phyloP scores from a whole-genome alignment of 208 protist species.

The Leishmania turanica region DNA sequence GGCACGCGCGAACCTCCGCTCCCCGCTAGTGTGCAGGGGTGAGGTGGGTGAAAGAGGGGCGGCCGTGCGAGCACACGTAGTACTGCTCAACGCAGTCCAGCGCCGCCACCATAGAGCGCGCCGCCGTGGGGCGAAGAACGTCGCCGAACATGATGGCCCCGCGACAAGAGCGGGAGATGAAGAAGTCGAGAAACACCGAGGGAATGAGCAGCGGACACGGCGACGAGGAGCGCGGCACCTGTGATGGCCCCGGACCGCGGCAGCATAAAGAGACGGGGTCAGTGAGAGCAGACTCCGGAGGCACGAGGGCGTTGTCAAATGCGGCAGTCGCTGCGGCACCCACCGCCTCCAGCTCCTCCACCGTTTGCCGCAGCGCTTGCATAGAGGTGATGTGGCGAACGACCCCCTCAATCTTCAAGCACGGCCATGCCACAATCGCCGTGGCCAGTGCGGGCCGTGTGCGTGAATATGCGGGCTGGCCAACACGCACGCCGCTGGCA shows the following conservation, averaged over 20 bases:
- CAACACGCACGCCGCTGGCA: not conserved
- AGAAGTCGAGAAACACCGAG: slow-evolving; percentile 62
- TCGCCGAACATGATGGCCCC: slow-evolving; percentile 86
- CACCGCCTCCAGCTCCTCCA: slow-evolving; percentile 57
- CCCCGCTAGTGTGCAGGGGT: not conserved
- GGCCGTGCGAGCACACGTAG: slow-evolving; percentile 76
- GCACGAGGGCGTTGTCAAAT: not conserved
- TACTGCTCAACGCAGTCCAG: slow-evolving; percentile 48
- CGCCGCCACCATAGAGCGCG: slow-evolving; percentile 32
- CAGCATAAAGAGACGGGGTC: not conserved
- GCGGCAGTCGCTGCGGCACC: slow-evolving; percentile 5
- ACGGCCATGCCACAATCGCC: slow-evolving; percentile 58
- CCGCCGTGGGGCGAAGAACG: slow-evolving; percentile 25
- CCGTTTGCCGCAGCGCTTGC: slow-evolving; percentile 42
- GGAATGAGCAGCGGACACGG: slow-evolving; percentile 33
- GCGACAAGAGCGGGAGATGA: slow-evolving; percentile 79
- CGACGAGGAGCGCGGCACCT: not conserved
- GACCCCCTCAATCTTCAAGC: slow-evolving; percentile 52
- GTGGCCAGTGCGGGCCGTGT: not conserved
- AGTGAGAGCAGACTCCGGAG: not conserved
- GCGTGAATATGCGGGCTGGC: not conserved
- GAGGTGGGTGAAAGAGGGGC: slow-evolving; percentile 57
- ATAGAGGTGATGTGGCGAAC: slow-evolving; percentile 33
- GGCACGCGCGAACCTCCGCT: not conserved
- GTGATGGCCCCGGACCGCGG: not conserved